Base-by-base conservation (phyloP, 345 rosid species). In the Syzygium oleosum region DNA sequence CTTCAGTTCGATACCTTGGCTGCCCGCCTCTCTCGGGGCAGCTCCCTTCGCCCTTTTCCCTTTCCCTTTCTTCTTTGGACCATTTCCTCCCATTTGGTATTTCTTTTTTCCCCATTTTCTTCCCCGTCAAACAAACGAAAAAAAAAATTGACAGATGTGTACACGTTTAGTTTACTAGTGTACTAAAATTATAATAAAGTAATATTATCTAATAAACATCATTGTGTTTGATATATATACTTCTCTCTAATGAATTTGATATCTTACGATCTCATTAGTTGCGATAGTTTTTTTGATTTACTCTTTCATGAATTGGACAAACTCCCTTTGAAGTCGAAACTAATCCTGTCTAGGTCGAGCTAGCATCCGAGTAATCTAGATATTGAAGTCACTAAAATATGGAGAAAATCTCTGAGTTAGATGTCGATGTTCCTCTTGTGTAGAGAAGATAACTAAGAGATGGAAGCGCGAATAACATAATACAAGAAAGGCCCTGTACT, bases 1-100 rank as follows among this genome's bases (percentile, higher is more conserved):
- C 54, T 86, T 29, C 51, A 7, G 43, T 65, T 86, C 84, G 51
- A 61, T 49, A 11, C 86, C 83, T 73, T 73, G 83, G 83, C 83
- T 73, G 83, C 49, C 83, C 83, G 83, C 83, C 83, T 21, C 79
- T 16, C 41, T 65, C 78, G 41, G 63, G 43, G 43, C 79, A 2
- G 23, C 10, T 31, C 13, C 23, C 23, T 9, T 68, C 9, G 79
- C 79, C 4, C 21, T 38, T 5, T 0, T 9, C 9, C 4, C 25
- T 38, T 73, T 38, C 49, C 43, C 8, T 43, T 43, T 43, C 65
- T 1, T 19, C 6, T 27, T 73, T 19, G 83, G 83, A 73, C 83
- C 83, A 34, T 21, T 73, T 73, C 83, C 49, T 38, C 83, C 63
- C 83, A 73, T 49, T 73, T 34, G 49, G 25, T 9, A 73, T 19